Percentiles rank a stretch among this genome's conserved stretches.
phyloP scores from a whole-genome alignment of 108 stramenopile genomes.

The Aurantiochytrium sp. region DNA sequence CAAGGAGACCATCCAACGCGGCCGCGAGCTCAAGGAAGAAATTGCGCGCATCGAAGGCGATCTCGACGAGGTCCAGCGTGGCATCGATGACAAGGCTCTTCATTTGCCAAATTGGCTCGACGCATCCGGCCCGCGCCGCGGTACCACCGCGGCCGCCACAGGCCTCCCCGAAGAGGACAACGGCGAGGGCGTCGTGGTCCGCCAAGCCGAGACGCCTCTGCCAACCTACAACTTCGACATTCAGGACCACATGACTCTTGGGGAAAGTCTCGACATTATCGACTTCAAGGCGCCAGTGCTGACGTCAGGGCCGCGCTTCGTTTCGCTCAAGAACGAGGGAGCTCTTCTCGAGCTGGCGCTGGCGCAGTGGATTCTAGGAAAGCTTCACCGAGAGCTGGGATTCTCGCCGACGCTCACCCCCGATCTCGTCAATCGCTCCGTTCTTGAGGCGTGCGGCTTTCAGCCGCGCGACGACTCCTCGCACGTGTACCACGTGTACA shows the following conservation, averaged over 20 bases:
- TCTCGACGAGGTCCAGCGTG: background rate
- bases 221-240: background rate
- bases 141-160: background rate
- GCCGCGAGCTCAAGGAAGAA: background rate
- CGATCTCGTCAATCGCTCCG: background rate
- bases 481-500: background rate
- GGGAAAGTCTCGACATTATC: background rate
- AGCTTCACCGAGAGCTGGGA: background rate
- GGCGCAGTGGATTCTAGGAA: background rate
- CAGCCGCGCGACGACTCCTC: constrained; percentile 24
- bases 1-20: background rate
- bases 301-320: background rate
- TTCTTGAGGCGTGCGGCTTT: constrained; percentile 13
- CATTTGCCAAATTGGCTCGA: background rate
- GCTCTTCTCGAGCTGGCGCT: constrained; percentile 7
- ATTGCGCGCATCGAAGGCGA: background rate
- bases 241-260: background rate
- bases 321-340: background rate
- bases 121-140: background rate
- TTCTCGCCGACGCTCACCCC: background rate
- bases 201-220: background rate
- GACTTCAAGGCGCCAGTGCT: background rate
- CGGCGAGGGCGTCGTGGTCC: constrained; percentile 5
- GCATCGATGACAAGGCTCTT: background rate
- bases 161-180: background rate